Conservation (phyloP, 768 basidiomycete species). For the Ramaria sp. region DNA sequence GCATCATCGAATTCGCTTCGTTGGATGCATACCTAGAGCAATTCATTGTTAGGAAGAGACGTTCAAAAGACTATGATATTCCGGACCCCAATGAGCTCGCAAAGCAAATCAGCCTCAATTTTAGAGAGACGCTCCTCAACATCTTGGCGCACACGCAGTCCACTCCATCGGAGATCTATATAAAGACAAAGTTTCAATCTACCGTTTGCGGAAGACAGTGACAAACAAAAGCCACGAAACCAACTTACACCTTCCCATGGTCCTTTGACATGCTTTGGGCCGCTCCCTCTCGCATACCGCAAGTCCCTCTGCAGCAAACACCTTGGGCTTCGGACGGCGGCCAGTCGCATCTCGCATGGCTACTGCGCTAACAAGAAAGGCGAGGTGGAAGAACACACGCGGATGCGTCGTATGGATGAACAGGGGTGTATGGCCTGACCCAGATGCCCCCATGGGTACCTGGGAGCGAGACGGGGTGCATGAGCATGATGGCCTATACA, state of each 20-base stretch:
- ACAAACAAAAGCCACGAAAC: not conserved
- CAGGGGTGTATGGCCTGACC: slow-evolving; percentile 32
- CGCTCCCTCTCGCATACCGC: slow-evolving; percentile 19
- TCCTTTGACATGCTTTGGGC: slow-evolving; percentile 29
- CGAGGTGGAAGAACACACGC: slow-evolving; percentile 48
- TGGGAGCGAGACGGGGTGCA: not conserved
- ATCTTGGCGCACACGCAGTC: slow-evolving; percentile 27
- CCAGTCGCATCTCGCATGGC: slow-evolving; percentile 68
- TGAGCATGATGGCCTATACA: not conserved
- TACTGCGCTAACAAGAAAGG: slow-evolving; percentile 54
- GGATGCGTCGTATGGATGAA: slow-evolving; percentile 58
- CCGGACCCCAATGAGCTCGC: slow-evolving; percentile 56
- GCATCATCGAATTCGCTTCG: slow-evolving; percentile 60
- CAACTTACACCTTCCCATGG: not conserved
- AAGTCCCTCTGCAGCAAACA: slow-evolving; percentile 56
- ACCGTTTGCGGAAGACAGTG: not conserved
- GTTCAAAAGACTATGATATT: not conserved
- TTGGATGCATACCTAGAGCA: slow-evolving; percentile 46
- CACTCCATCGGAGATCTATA: slow-evolving; percentile 48
- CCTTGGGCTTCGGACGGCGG: slow-evolving; percentile 58
- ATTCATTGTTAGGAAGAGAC: not conserved
- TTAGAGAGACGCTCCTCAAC: slow-evolving; percentile 39
- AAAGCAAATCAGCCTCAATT: slow-evolving; percentile 61
- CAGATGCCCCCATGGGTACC: slow-evolving; percentile 15
- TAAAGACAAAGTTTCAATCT: not conserved